phyloP scores from a whole-genome alignment of 768 basidiomycete species.

The Tricholoma furcatifolium region DNA sequence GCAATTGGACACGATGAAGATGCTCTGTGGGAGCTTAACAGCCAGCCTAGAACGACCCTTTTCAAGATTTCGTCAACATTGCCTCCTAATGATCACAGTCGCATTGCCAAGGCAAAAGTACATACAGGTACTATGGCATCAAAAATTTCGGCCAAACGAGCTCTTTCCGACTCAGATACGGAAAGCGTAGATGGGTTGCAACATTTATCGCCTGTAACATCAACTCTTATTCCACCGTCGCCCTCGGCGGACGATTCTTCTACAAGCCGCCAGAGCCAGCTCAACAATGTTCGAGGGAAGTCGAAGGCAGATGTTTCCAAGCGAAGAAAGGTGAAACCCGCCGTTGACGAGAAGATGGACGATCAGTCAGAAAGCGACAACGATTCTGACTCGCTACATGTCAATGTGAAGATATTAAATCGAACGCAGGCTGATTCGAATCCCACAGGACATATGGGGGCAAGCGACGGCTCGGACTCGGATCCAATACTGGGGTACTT shows the following conservation, averaged over 20 bases:
- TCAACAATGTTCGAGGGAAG: constrained; percentile 37
- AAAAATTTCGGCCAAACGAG: constrained; percentile 38
- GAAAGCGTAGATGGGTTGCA: constrained; percentile 19
- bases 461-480: constrained; percentile 26
- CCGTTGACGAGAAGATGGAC: constrained; percentile 26
- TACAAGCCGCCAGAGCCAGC: constrained; percentile 18
- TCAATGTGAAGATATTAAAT: constrained; percentile 35
- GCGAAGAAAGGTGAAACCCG: constrained; percentile 53
- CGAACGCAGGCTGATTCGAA: constrained; percentile 21
- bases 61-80: constrained; percentile 1
- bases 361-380: constrained; percentile 28
- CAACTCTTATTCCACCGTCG: constrained; percentile 61
- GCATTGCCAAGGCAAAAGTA: neutral
- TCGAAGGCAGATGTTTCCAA: constrained; percentile 22
- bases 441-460: constrained; percentile 11
- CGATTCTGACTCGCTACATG: constrained; percentile 18
- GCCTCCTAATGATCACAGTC: neutral
- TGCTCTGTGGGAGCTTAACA: constrained; percentile 7
- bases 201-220: constrained; percentile 14
- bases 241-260: constrained; percentile 49
- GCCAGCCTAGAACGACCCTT: constrained; percentile 4
- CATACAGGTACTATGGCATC: neutral
- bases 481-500: constrained; percentile 33
- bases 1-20: constrained; percentile 10
- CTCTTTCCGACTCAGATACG: constrained; percentile 33